Evolutionary conservation across 805 yeast species (phyloP).

Genomic region (Geotrichum ghanense): DNA sequence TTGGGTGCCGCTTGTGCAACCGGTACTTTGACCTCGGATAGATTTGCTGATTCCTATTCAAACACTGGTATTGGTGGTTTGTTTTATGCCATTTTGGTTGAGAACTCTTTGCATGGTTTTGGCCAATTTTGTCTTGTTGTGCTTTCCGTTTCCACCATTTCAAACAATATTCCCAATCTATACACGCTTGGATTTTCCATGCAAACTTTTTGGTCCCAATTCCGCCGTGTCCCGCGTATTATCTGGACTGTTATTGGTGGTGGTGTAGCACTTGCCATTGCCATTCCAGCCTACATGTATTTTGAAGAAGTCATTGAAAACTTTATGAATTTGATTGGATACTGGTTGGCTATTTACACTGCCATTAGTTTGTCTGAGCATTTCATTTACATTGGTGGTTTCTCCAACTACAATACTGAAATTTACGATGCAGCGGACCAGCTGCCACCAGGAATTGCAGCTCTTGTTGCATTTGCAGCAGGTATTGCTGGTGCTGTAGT

Average conservation of each 20-base stretch:
- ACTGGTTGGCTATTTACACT: slow-evolving; percentile 80
- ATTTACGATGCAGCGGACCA: slow-evolving; percentile 45
- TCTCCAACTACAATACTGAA: slow-evolving; percentile 48
- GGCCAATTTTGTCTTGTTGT: slow-evolving; percentile 85
- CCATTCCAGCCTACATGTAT: slow-evolving; percentile 77
- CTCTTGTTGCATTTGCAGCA: slow-evolving; percentile 62
- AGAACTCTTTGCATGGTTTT: slow-evolving; percentile 73
- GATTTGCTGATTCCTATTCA: slow-evolving; percentile 40
- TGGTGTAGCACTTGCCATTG: slow-evolving; percentile 66
- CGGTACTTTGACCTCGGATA: slow-evolving; percentile 39
- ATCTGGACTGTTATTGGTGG: slow-evolving; percentile 74
- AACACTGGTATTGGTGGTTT: slow-evolving; percentile 67
- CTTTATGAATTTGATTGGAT: slow-evolving; percentile 86
- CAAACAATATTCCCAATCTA: slow-evolving; percentile 90
- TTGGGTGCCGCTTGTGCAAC: slow-evolving; percentile 83
- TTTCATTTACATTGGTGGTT: slow-evolving; percentile 60
- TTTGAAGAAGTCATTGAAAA: slow-evolving; percentile 65
- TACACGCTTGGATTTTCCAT: slow-evolving; percentile 82
- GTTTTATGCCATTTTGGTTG: slow-evolving; percentile 64
- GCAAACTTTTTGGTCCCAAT: slow-evolving; percentile 71
- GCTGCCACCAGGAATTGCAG: slow-evolving; percentile 71
- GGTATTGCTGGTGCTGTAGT: slow-evolving; percentile 79
- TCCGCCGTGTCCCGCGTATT: slow-evolving; percentile 68
- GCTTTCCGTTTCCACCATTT: slow-evolving; percentile 77
- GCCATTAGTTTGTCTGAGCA: slow-evolving; percentile 73